These are phyloP conservation scores for Trypanosomatidae sp. DNA, from an alignment of 208 protist species.

Conservation along the genomic window DNA sequence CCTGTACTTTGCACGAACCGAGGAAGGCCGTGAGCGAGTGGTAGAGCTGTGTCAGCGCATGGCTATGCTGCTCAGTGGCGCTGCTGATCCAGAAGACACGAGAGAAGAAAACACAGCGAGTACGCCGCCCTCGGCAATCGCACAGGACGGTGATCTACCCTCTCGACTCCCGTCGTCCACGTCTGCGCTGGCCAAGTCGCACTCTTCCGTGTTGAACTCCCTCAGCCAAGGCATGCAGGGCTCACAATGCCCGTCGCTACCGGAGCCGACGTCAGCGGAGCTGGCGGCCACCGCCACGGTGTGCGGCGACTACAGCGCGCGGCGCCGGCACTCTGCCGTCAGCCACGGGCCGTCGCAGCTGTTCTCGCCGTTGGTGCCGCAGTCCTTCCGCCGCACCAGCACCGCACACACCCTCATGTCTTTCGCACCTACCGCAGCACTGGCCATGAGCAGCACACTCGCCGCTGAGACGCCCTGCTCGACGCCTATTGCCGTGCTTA, in stretches of 20 bases:
- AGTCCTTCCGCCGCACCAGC: conserved; percentile 14
- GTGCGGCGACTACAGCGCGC: neutral
- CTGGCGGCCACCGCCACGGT: neutral
- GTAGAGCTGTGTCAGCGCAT: conserved; percentile 14
- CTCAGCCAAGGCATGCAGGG: conserved; percentile 35
- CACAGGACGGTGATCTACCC: neutral
- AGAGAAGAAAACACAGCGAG: neutral
- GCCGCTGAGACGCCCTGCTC: conserved; percentile 9
- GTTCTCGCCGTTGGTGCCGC: conserved; percentile 30
- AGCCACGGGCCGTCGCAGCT: conserved; percentile 39
- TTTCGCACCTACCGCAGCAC: conserved; percentile 3
- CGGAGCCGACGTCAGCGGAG: conserved; percentile 14
- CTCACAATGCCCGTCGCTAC: conserved; percentile 23
- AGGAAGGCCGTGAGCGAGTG: conserved; percentile 14
- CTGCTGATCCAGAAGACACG: neutral
- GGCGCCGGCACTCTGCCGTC: conserved; percentile 3
- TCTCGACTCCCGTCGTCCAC: neutral
- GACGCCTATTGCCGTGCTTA: neutral
- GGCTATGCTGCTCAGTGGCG: conserved; percentile 3
- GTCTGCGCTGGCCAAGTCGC: neutral
- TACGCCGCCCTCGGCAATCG: neutral
- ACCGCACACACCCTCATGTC: conserved; percentile 26
- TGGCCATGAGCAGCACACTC: conserved; percentile 12
- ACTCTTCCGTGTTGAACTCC: neutral
- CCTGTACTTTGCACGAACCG: neutral